Evolutionary conservation across 768 basidiomycete genomes (phyloP).

Genomic region (Tylopilus plumbeoviolaceoides): DNA sequence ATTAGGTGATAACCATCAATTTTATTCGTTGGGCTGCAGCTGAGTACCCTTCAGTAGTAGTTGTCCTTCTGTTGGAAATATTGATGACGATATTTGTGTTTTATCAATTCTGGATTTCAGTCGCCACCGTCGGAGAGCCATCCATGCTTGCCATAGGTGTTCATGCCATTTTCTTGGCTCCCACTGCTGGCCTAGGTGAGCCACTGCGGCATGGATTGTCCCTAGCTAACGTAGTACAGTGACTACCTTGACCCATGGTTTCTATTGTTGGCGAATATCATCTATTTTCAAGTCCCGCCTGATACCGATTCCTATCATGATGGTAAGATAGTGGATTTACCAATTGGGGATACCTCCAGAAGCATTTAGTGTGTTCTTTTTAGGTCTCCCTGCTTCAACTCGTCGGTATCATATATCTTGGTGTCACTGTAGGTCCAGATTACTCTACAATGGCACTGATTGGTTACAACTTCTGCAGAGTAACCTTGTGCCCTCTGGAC

Average conservation of each 20-base stretch:
- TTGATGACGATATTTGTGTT: constrained; percentile 12
- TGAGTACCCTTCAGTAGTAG: constrained; percentile 4
- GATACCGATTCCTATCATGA: constrained; percentile 10
- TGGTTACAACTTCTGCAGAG: too few species aligned
- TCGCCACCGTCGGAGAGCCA: too few species aligned
- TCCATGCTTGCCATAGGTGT: background rate
- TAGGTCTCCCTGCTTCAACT: constrained; percentile 25
- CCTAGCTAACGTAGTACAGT: constrained; percentile 5
- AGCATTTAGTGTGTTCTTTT: background rate
- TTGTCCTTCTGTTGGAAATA: constrained; percentile 15
- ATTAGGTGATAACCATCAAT: constrained; percentile 6
- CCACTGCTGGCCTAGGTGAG: constrained; percentile 20
- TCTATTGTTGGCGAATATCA: constrained; percentile 23
- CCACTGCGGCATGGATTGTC: background rate
- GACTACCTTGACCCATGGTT: constrained; percentile 16
- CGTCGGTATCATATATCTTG: constrained; percentile 10
- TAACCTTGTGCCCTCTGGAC: background rate
- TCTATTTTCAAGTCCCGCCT: background rate
- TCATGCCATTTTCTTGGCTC: background rate
- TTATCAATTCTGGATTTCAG: constrained; percentile 4
- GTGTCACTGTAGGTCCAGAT: background rate
- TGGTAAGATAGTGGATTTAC: constrained; percentile 3
- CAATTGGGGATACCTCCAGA: too few species aligned
- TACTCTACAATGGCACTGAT: too few species aligned
- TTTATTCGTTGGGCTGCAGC: background rate